Base-by-base conservation (phyloP, 768 basidiomycete genomes). In the Collybiopsis luxurians region DNA sequence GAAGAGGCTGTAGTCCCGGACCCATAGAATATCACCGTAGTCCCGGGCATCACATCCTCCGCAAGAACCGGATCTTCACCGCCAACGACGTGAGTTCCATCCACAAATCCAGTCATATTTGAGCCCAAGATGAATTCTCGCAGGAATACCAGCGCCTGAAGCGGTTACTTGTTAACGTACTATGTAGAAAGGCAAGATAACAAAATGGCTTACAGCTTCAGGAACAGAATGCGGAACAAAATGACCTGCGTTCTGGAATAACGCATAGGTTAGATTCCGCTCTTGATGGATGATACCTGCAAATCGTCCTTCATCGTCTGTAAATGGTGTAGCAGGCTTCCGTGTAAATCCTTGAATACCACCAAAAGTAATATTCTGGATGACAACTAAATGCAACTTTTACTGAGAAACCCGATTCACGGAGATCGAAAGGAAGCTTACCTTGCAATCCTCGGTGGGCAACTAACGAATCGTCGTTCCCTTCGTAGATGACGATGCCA, bases 211-310 rank as follows among this genome's bases (percentile, higher is more conserved):
- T 66, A 80, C 78, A 51, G 72, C 67, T 42, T 58, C 64, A 5
- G 80, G 80, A 1, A 64, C 63, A 49, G 63, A 58, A 2, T 55
- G 36, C 4, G 78, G 69, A 7, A 82, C 72, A 10, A 78, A 60
- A 62, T 82, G 80, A 11, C 77, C 75, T 19, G 75, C 67, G 43
- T 70, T 66, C 57, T 73, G 63, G 59, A 78, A 76, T 17, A 79
- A 63, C 4, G 68, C 78, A 61, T 79, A 78, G 66, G 75, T 75
- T 87, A 87, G 86, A 34, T 80, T 81, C 39, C 89, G 80, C 68
- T 90, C 89, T 67, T 89, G 87, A 63, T 88, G 87, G 17, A 90
- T 76, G 30, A 89, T 83, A 0, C 89, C 89, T 0, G 82, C 86
- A 55, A 82, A 78, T 52, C 81, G 71, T 12, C 83, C 82, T 2